phyloP scores from a whole-genome alignment of 352 stramenopile genomes.

The Phytophthora ohioensis region DNA sequence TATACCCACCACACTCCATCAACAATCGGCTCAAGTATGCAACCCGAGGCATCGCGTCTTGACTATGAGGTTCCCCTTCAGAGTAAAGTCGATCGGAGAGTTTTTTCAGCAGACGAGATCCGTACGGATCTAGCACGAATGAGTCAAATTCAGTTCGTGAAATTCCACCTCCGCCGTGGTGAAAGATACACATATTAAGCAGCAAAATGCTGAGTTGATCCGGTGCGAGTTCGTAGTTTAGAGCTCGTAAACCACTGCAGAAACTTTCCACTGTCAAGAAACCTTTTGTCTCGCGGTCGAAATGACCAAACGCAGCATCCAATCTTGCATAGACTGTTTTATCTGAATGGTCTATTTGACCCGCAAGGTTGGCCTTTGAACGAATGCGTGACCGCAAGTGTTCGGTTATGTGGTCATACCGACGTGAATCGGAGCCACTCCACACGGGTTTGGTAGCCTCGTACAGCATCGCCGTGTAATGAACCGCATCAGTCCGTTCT shows the following conservation, averaged over 20 bases:
- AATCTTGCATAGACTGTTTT: constrained; percentile 42
- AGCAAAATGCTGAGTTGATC: constrained; percentile 54
- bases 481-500: constrained; percentile 42
- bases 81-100: constrained; percentile 50
- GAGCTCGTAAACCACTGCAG: constrained; percentile 43
- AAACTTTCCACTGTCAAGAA: constrained; percentile 57
- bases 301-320: constrained; percentile 70
- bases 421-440: constrained; percentile 20
- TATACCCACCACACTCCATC: constrained; percentile 43
- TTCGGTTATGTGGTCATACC: constrained; percentile 45
- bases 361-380: constrained; percentile 38
- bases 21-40: constrained; percentile 60
- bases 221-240: constrained; percentile 52
- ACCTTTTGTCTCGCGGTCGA: constrained; percentile 62
- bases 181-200: constrained; percentile 52
- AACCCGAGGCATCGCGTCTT: constrained; percentile 46
- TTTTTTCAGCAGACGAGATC: constrained; percentile 37
- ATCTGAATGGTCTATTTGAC: constrained; percentile 43
- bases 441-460: constrained; percentile 14
- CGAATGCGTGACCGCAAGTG: constrained; percentile 57
- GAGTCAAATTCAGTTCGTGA: constrained; percentile 86
- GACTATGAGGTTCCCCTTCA: constrained; percentile 10
- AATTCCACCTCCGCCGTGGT: constrained; percentile 42
- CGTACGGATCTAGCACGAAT: constrained; percentile 73
- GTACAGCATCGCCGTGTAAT: constrained; percentile 50